Evolutionary conservation across 805 yeast species (phyloP), one percentile per base, ranked within the genome.

Genomic region (Kregervanrija fluxuum): DNA sequence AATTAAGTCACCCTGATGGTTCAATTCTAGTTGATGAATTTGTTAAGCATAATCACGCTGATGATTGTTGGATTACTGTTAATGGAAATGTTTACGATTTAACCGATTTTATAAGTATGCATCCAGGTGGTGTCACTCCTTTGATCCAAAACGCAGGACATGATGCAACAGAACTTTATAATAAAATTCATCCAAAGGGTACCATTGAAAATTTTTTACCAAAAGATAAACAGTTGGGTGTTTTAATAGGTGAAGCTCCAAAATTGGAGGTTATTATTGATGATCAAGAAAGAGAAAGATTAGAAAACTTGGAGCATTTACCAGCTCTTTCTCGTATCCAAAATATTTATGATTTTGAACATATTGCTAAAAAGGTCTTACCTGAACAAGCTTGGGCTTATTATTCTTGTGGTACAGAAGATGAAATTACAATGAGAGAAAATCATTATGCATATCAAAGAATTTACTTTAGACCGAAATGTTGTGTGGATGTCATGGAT

Each of bases 331-430:
- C 77, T 10, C 80, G 79, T 55, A 74, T 90, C 48, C 77, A 80
- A 60, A 91, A 91, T 56, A 57, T 89, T 49, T 81, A 79, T 54
- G 98, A 90, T 62, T 89, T 90, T 56, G 98, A 90, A 63, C 75
- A 77, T 54, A 79, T 91, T 39, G 97, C 97, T 2, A 72, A 87
- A 40, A 76, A 80, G 48, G 82, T 86, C 32, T 69, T 91, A 71
- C 74, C 85, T 22, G 79, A 78, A 44, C 74, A 76, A 30, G 97
- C 93, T 0, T 85, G 96, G 93, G 91, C 91, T 14, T 91, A 91
- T 64, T 90, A 89, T 60, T 83, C 95, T 3, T 79, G 89, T 33
- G 98, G 91, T 11, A 76, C 95, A 15, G 96, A 90, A 63, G 97
- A 90, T 62, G 98, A 90, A 67, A 77, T 90, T 53, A 77, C 96